Conservation (phyloP, 805 yeast genomes). For the Candida broadrunensis region DNA sequence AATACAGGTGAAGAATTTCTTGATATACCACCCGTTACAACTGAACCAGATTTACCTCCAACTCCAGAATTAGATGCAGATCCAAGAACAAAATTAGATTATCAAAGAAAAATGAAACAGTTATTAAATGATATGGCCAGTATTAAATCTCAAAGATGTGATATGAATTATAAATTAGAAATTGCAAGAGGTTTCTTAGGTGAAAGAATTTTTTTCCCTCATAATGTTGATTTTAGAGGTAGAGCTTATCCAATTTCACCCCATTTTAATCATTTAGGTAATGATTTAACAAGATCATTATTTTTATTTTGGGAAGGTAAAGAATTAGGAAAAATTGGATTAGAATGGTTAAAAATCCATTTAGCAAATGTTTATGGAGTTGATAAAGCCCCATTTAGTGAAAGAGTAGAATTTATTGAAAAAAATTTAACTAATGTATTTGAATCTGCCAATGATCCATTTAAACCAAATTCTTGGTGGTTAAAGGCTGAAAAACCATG, state of each 20-base stretch:
- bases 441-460: slow-evolving; percentile 64
- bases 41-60: slow-evolving; percentile 42
- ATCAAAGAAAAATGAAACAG: slow-evolving; percentile 60
- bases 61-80: slow-evolving; percentile 66
- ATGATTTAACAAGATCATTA: slow-evolving; percentile 71
- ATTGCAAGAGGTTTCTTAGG: slow-evolving; percentile 90
- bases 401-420: slow-evolving; percentile 59
- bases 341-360: slow-evolving; percentile 75
- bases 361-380: slow-evolving; percentile 70
- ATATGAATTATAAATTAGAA: slow-evolving; percentile 87
- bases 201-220: slow-evolving; percentile 74
- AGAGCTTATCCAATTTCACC: slow-evolving; percentile 82
- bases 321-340: slow-evolving; percentile 59
- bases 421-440: slow-evolving; percentile 52
- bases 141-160: slow-evolving; percentile 86
- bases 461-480: slow-evolving; percentile 63
- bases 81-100: slow-evolving; percentile 65
- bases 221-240: slow-evolving; percentile 78
- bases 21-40: slow-evolving; percentile 60
- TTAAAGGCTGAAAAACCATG: slow-evolving; percentile 74
- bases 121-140: slow-evolving; percentile 60
- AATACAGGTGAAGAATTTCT: slow-evolving; percentile 73
- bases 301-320: slow-evolving; percentile 77
- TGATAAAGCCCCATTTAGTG: slow-evolving; percentile 67
- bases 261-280: slow-evolving; percentile 77